A percentile compares a stretch with the other conserved stretches of the same genome.
These are phyloP conservation scores for Botryosphaeria dothidea DNA, from an alignment of 2,329 filamentous ascomycete genomes.

Conservation along the genomic window DNA sequence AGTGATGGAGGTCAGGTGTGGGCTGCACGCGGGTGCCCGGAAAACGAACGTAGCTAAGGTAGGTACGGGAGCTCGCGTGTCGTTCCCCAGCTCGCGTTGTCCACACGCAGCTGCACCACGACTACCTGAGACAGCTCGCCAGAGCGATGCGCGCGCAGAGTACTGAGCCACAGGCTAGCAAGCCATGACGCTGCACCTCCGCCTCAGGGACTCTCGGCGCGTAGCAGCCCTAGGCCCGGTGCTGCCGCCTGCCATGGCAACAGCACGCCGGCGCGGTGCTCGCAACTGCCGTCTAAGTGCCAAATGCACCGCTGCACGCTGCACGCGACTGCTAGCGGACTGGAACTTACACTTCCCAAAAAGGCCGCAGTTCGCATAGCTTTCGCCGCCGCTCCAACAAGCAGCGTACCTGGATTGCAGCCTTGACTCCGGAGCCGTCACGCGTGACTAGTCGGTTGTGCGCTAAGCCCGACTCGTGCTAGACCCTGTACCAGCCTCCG, in stretches of 20 bases:
- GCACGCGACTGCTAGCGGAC: neutral
- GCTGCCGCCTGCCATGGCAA: neutral
- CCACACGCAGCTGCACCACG: neutral
- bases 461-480: neutral
- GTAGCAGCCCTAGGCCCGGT: neutral
- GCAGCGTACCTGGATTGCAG: slow-evolving; percentile 13
- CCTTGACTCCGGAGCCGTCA: slow-evolving; percentile 9
- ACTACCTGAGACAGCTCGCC: slow-evolving; percentile 7
- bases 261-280: neutral
- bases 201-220: slow-evolving; percentile 15
- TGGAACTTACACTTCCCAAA: neutral
- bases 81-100: neutral
- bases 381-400: neutral
- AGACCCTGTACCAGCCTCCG: neutral
- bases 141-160: neutral
- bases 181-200: slow-evolving; percentile 13
- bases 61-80: slow-evolving; percentile 9
- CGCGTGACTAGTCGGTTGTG: neutral
- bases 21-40: slow-evolving; percentile 6
- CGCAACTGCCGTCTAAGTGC: neutral
- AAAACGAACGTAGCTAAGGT: neutral
- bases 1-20: slow-evolving; percentile 7
- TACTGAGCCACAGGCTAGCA: slow-evolving; percentile 12
- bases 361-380: neutral
- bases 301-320: neutral